Evolutionary conservation across 2,329 filamentous ascomycete genomes (phyloP).

Genomic region (Phyllosticta citrichinensis): DNA sequence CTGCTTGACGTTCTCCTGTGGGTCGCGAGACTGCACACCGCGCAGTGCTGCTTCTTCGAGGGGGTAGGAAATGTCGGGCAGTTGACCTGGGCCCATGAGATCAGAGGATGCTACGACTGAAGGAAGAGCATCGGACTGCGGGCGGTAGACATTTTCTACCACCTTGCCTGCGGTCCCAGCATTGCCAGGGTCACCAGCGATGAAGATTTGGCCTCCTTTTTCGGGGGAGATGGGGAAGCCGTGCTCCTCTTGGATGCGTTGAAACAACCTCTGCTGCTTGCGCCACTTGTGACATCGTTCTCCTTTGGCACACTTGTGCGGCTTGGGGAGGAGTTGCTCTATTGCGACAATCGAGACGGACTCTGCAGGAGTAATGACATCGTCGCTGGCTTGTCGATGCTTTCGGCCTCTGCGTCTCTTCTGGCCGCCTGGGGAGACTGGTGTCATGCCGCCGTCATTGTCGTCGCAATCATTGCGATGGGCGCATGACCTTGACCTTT

Average conservation of each 20-base stretch:
- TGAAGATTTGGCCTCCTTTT: slow-evolving; percentile 59
- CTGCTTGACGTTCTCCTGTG: slow-evolving; percentile 86
- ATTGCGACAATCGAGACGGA: slow-evolving; percentile 88
- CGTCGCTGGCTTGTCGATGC: slow-evolving; percentile 37
- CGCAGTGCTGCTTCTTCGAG: slow-evolving; percentile 67
- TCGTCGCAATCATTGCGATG: slow-evolving; percentile 12
- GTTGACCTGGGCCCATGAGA: slow-evolving; percentile 61
- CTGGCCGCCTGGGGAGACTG: slow-evolving; percentile 23
- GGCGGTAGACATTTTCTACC: slow-evolving; percentile 47
- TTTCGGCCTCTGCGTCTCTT: slow-evolving; percentile 32
- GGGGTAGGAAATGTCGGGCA: slow-evolving; percentile 46
- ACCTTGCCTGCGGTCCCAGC: slow-evolving; percentile 51
- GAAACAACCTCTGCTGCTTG: slow-evolving; percentile 68
- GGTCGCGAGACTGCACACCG: slow-evolving; percentile 61
- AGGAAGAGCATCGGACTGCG: slow-evolving; percentile 64
- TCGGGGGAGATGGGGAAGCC: slow-evolving; percentile 52
- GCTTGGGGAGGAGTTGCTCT: slow-evolving; percentile 76
- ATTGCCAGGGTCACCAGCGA: slow-evolving; percentile 72
- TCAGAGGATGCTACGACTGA: slow-evolving; percentile 90
- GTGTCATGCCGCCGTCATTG: slow-evolving; percentile 19
- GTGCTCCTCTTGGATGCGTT: slow-evolving; percentile 64
- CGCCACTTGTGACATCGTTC: slow-evolving; percentile 75
- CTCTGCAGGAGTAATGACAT: slow-evolving; percentile 66
- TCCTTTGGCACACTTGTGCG: slow-evolving; percentile 76
- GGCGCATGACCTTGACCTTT: slow-evolving; percentile 25